Conservation (phyloP, 1,284 basidiomycete genomes). For the Hymenochaete sp. region DNA sequence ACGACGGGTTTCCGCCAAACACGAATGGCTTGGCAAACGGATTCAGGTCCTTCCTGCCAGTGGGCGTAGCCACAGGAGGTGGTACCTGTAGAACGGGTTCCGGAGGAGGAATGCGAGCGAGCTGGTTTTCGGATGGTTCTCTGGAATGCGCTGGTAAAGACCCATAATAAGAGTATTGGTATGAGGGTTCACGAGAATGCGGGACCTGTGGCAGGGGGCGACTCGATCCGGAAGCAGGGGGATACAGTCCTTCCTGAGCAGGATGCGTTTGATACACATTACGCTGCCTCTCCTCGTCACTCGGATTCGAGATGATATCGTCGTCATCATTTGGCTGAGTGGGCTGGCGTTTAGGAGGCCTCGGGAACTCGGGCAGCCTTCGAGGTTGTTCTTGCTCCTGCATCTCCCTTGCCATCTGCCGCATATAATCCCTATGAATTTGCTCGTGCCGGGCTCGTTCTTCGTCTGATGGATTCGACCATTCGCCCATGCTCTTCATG, state of each 20-base stretch:
- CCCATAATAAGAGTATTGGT: constrained; percentile 51
- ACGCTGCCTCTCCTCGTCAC: constrained; percentile 49
- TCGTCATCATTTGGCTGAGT: constrained; percentile 34
- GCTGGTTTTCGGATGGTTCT: constrained; percentile 35
- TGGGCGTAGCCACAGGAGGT: constrained; percentile 20
- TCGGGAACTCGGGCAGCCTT: constrained; percentile 68
- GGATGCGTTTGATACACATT: constrained; percentile 2
- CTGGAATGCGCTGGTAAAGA: constrained; percentile 59
- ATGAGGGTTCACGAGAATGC: constrained; percentile 56
- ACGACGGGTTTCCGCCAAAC: constrained; percentile 38
- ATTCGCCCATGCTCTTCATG: constrained; percentile 70
- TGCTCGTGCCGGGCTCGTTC: constrained; percentile 65
- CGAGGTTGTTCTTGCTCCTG: constrained; percentile 41
- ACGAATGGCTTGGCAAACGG: constrained; percentile 75
- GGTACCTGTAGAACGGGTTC: constrained; percentile 19
- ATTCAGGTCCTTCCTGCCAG: constrained; percentile 44
- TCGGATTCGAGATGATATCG: constrained; percentile 75
- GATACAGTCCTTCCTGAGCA: constrained; percentile 21
- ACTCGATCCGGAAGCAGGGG: constrained; percentile 21
- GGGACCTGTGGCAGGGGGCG: constrained; percentile 52
- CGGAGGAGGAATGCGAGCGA: constrained; percentile 19
- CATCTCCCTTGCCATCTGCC: constrained; percentile 36
- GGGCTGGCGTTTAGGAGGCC: constrained; percentile 47
- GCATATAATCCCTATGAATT: constrained; percentile 48
- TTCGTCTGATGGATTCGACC: constrained; percentile 83